A percentile compares a stretch with the other conserved stretches of the same genome.
These are phyloP conservation scores for Venturiaceae sp. DNA, from an alignment of 2,329 filamentous ascomycete genomes.

Conservation along the genomic window DNA sequence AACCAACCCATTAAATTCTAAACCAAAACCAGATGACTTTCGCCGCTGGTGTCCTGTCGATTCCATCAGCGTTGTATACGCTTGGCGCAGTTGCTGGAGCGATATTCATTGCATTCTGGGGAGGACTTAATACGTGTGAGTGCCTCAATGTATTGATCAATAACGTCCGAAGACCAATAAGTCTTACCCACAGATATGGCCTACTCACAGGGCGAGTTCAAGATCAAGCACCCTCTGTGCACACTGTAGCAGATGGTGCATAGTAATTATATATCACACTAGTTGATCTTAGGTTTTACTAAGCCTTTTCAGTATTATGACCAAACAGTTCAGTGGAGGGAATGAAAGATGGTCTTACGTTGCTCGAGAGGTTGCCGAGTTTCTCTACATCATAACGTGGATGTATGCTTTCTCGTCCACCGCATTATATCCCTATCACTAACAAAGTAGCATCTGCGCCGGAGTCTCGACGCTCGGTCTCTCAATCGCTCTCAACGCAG, in stretches of 20 bases:
- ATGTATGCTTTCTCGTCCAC: not conserved
- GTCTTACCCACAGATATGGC: constrained; percentile 2
- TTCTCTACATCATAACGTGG: not conserved
- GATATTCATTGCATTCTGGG: constrained; percentile 10
- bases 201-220: constrained; percentile 12
- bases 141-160: not conserved
- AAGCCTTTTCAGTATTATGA: not conserved
- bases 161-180: not conserved
- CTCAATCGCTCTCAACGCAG: constrained; percentile 6
- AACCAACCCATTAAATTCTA: no score
- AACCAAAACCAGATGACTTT: no score
- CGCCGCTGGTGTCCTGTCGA: constrained; percentile 12
- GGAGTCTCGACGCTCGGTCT: not conserved
- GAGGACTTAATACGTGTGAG: constrained; percentile 11
- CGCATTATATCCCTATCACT: not conserved
- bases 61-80: constrained; percentile 12
- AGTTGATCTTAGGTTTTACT: not conserved
- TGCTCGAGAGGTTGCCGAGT: not conserved
- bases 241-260: constrained; percentile 12
- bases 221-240: constrained; percentile 13
- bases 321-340: not conserved
- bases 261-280: not conserved
- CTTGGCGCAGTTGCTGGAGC: constrained; percentile 12
- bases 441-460: not conserved
- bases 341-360: not conserved